Evolutionary conservation across 148 eudicot species (phyloP).

Genomic region (Silene conica): DNA sequence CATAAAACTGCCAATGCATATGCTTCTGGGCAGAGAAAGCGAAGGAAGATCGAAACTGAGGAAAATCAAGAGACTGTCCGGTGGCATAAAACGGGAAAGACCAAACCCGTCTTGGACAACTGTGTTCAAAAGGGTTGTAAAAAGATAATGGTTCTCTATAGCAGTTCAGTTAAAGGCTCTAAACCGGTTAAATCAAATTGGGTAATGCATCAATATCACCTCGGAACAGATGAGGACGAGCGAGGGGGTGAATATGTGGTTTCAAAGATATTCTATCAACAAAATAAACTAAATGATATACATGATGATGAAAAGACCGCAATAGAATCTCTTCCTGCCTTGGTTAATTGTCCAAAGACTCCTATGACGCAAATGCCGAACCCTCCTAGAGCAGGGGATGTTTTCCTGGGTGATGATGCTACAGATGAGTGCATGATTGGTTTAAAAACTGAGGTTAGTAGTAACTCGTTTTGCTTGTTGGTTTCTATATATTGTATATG

Average conservation of each 20-base stretch:
- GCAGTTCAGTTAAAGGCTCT: constrained; percentile 38
- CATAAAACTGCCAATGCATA: constrained; percentile 65
- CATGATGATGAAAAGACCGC: constrained; percentile 17
- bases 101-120: constrained; percentile 52
- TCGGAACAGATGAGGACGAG: constrained; percentile 63
- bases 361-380: constrained; percentile 48
- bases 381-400: constrained; percentile 43
- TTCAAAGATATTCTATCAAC: constrained; percentile 61
- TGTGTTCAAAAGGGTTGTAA: constrained; percentile 72
- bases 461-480: not conserved
- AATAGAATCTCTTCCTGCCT: constrained; percentile 29
- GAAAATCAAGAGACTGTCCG: constrained; percentile 45
- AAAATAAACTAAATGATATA: constrained; percentile 31
- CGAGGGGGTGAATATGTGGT: constrained; percentile 61
- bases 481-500: too few relatives aligned
- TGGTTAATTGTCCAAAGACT: constrained; percentile 47
- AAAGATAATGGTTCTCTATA: constrained; percentile 76
- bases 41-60: constrained; percentile 47
- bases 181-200: constrained; percentile 62
- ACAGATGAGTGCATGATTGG: constrained; percentile 22
- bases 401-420: constrained; percentile 33
- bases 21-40: constrained; percentile 69
- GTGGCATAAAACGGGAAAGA: constrained; percentile 88
- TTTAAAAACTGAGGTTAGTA: constrained; percentile 40
- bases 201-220: constrained; percentile 92